phyloP scores from a whole-genome alignment of 2,329 filamentous ascomycete genomes.

The Epichloe gansuensis region DNA sequence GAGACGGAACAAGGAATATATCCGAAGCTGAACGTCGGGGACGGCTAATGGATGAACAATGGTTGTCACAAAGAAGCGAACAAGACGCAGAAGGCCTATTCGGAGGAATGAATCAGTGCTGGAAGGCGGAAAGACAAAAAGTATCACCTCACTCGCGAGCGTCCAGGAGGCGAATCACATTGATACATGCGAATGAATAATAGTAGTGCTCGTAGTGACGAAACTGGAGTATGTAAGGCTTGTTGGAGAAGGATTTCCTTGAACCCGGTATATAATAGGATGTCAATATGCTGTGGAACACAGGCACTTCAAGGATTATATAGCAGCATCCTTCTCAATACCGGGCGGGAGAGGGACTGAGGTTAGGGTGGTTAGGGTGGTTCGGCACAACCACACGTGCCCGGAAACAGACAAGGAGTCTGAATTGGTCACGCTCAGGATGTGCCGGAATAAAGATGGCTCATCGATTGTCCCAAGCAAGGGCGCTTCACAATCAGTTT shows the following conservation, averaged over 20 bases:
- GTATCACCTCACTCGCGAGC: background rate
- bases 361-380: background rate
- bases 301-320: background rate
- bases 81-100: background rate
- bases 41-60: background rate
- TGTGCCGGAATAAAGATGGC: background rate
- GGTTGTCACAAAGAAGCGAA: background rate
- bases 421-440: background rate
- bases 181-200: background rate
- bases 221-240: background rate
- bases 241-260: background rate
- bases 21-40: background rate
- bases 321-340: background rate
- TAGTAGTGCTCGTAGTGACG: background rate
- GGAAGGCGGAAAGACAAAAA: background rate
- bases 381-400: background rate
- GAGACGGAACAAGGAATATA: background rate
- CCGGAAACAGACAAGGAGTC: background rate
- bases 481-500: background rate
- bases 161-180: background rate
- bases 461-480: background rate
- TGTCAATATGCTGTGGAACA: conserved; percentile 2
- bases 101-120: background rate
- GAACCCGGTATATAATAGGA: background rate
- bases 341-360: background rate